Percentiles rank a stretch among this genome's conserved stretches.
These are phyloP conservation scores for Cornus controversa DNA, from an alignment of 148 eudicot species.

Conservation along the genomic window DNA sequence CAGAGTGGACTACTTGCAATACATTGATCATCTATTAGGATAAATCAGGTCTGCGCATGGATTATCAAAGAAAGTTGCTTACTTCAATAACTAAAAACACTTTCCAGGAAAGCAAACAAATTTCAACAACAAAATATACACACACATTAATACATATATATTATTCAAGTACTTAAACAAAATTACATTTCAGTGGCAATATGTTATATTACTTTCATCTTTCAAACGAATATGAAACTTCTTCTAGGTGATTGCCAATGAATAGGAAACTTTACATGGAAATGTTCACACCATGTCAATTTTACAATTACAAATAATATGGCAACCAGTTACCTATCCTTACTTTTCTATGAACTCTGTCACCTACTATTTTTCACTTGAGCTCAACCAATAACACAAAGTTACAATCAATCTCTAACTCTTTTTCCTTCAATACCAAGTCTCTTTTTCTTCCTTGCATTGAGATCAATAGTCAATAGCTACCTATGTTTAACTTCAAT, in stretches of 20 bases:
- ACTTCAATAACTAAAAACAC: no score
- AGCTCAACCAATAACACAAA: neutral
- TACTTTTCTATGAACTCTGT: neutral
- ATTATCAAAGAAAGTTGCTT: no score
- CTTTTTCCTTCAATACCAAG: no score
- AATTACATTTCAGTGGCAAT: neutral
- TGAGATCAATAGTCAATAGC: no score
- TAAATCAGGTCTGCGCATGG: no score
- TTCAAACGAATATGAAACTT: neutral
- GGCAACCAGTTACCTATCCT: neutral
- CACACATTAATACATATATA: no score
- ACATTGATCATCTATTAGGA: no score
- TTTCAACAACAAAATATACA: no score
- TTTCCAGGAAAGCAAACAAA: no score
- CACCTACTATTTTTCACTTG: no score
- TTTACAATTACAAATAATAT: neutral
- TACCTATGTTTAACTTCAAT: neutral
- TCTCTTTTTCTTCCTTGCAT: neutral
- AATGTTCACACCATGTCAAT: neutral
- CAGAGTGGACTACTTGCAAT: no score
- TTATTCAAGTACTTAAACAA: no score
- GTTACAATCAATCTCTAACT: neutral
- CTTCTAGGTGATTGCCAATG: neutral
- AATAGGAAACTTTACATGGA: neutral
- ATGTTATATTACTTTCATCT: neutral